phyloP scores from a whole-genome alignment of 2,329 filamentous ascomycete species.

The Cladophialophora yegresii region DNA sequence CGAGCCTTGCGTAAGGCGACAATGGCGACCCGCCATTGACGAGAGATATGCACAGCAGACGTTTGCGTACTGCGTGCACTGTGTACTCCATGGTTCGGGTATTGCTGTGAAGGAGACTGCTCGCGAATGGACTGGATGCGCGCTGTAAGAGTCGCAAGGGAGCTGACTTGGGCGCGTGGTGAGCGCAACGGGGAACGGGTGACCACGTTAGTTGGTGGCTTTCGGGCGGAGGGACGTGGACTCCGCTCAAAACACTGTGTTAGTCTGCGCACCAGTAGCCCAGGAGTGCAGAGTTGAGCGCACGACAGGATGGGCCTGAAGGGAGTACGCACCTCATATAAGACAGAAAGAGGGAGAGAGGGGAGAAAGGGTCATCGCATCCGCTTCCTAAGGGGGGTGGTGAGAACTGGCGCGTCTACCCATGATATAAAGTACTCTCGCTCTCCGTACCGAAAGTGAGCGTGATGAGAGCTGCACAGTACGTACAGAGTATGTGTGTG shows the following conservation, averaged over 20 bases:
- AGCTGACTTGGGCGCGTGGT: not conserved
- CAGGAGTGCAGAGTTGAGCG: not conserved
- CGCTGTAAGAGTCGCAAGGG: too few relatives aligned
- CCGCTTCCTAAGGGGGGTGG: not conserved
- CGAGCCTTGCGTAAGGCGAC: not conserved
- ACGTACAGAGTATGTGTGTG: not conserved
- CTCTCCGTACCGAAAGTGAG: conserved; percentile 1
- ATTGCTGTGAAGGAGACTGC: not conserved
- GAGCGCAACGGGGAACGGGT: not conserved
- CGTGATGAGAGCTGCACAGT: conserved; percentile 13
- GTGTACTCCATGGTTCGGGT: not conserved
- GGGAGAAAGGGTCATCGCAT: not conserved
- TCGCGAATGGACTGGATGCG: not conserved
- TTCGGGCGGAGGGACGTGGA: too few relatives aligned
- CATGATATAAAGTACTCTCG: conserved; percentile 19
- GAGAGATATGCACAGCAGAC: not conserved
- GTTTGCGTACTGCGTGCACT: not conserved
- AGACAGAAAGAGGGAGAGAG: not conserved
- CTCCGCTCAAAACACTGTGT: not conserved
- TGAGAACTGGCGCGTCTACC: not conserved
- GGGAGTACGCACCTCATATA: not conserved
- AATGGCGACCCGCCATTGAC: not conserved
- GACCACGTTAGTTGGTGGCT: not conserved
- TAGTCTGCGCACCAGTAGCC: not conserved
- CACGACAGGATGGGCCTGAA: not conserved